Evolutionary conservation across 1,284 basidiomycete species (phyloP).

Genomic region (Meripilus lineatus): DNA sequence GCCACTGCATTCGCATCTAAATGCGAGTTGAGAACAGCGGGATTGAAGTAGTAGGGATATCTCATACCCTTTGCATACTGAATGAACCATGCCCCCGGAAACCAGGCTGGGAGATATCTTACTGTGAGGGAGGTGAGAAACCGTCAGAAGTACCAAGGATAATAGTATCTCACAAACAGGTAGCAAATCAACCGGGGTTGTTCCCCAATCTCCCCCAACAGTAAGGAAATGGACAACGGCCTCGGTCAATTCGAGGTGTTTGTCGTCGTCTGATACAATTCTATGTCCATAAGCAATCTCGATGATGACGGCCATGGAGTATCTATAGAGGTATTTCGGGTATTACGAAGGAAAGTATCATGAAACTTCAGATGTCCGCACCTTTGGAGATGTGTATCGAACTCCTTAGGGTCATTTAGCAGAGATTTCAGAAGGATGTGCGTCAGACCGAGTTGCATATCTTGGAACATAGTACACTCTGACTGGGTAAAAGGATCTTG

Average conservation of each 20-base stretch:
- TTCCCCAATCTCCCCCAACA: slow-evolving; percentile 14
- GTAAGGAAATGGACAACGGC: slow-evolving; percentile 15
- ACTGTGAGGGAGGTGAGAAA: slow-evolving; percentile 15
- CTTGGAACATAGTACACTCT: not conserved
- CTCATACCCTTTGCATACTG: slow-evolving; percentile 11
- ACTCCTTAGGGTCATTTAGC: slow-evolving; percentile 1
- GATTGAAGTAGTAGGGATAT: not conserved
- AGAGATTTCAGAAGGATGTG: slow-evolving; percentile 5
- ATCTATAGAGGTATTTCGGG: slow-evolving; percentile 17
- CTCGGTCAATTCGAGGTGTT: slow-evolving; percentile 17
- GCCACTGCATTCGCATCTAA: too few species aligned
- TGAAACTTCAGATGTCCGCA: too few species aligned
- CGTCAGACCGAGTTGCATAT: slow-evolving; percentile 1
- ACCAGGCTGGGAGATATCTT: too few species aligned
- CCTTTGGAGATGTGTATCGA: not conserved
- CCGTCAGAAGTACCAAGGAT: too few species aligned
- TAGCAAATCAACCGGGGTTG: slow-evolving; percentile 18
- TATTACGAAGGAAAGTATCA: too few species aligned
- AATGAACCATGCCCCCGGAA: slow-evolving; percentile 23
- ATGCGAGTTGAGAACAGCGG: too few species aligned
- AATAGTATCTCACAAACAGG: slow-evolving; percentile 14
- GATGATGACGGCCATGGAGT: slow-evolving; percentile 16
- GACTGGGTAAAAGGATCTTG: slow-evolving; percentile 3
- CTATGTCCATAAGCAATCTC: slow-evolving; percentile 23
- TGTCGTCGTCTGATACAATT: slow-evolving; percentile 17